phyloP scores from a whole-genome alignment of 257 asterid genomes.

The Plectranthus barbatus region DNA sequence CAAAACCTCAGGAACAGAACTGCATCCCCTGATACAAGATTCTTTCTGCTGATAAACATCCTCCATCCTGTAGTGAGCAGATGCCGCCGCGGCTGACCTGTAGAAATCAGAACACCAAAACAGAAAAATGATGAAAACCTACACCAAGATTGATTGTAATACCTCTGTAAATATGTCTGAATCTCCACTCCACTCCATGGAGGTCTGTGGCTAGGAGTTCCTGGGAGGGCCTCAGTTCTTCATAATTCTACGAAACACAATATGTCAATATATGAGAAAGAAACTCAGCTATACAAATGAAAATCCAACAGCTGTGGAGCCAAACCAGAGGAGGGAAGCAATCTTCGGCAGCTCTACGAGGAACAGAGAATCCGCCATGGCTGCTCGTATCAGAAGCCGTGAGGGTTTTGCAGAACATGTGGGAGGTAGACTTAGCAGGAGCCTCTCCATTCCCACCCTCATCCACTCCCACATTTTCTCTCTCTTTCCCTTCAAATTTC shows the following conservation, averaged over 20 bases:
- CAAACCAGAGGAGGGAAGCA: conserved; percentile 97
- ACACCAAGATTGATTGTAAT: neutral
- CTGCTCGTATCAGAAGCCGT: conserved; percentile 98
- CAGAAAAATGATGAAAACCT: neutral
- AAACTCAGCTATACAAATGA: neutral
- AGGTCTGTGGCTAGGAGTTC: conserved; percentile 87
- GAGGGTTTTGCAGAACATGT: conserved; percentile 97
- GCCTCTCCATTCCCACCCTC: conserved; percentile 48
- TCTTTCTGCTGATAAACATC: conserved; percentile 74
- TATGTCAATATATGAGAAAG: conserved; percentile 1
- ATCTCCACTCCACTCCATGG: conserved; percentile 94
- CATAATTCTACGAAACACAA: conserved; percentile 46
- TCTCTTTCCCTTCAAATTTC: conserved; percentile 51
- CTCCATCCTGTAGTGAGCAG: conserved; percentile 99
- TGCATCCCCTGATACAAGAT: conserved; percentile 86
- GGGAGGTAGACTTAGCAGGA: conserved; percentile 66
- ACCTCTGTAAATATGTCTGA: conserved; percentile 97
- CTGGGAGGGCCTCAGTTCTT: conserved; percentile 89
- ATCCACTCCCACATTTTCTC: conserved; percentile 33
- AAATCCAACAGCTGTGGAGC: neutral
- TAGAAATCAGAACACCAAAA: conserved; percentile 15
- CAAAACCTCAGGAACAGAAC: conserved; percentile 80
- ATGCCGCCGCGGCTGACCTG: conserved; percentile 99
- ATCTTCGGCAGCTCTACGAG: conserved; percentile 99
- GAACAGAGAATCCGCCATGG: conserved; percentile 97